Evolutionary conservation across 2,329 filamentous ascomycete species (phyloP).

Genomic region (Diplocarpon mali): DNA sequence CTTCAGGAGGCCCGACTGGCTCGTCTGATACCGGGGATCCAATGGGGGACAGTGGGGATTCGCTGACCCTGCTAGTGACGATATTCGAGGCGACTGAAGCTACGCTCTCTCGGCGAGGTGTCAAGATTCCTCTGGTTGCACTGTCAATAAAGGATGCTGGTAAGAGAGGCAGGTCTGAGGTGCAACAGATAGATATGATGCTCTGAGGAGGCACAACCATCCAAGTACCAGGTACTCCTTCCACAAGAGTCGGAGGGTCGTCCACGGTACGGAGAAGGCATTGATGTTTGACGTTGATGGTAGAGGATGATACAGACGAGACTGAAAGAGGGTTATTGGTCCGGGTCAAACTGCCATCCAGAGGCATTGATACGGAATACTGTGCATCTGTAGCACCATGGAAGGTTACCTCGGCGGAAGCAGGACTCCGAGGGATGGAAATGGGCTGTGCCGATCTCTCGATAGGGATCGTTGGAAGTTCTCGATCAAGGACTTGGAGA

Average conservation of each 20-base stretch:
- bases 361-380: not conserved
- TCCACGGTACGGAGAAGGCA: not conserved
- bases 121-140: slow-evolving; percentile 2
- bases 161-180: not conserved
- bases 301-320: not conserved
- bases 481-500: slow-evolving; percentile 5
- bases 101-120: slow-evolving; percentile 12
- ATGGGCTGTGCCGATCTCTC: slow-evolving; percentile 3
- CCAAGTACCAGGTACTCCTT: not conserved
- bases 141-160: slow-evolving; percentile 5
- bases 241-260: not conserved
- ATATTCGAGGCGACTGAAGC: slow-evolving; percentile 17
- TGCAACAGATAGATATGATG: not conserved
- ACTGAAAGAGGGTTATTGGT: not conserved
- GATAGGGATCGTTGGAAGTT: slow-evolving; percentile 4
- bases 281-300: not conserved
- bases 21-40: slow-evolving; percentile 8
- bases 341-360: not conserved
- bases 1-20: not conserved
- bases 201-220: not conserved
- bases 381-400: not conserved
- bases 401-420: not conserved
- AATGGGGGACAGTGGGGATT: slow-evolving; percentile 9
- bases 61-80: slow-evolving; percentile 5
- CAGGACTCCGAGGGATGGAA: slow-evolving; percentile 10